phyloP scores from a whole-genome alignment of 2,329 filamentous ascomycete genomes.

The Sarocladium brachiariae region DNA sequence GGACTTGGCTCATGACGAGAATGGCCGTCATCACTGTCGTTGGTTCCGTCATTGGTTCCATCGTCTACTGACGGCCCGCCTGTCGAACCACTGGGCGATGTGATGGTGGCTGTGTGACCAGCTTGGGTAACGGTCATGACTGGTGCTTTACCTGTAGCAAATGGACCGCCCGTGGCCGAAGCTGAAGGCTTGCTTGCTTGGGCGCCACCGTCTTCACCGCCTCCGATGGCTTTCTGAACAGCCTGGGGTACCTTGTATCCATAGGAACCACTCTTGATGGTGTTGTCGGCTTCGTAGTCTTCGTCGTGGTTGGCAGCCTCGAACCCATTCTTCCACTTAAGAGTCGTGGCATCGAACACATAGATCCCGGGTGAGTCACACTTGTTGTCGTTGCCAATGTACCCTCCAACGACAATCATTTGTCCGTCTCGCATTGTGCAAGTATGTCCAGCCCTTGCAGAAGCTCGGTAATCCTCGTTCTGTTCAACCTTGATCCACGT shows the following conservation, averaged over 20 bases:
- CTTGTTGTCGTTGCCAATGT: slow-evolving; percentile 38
- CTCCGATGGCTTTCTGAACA: slow-evolving; percentile 44
- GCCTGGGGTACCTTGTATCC: slow-evolving; percentile 47
- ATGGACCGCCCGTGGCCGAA: slow-evolving; percentile 58
- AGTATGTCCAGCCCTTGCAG: slow-evolving; percentile 36
- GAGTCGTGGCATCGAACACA: slow-evolving; percentile 61
- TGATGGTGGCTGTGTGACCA: slow-evolving; percentile 40
- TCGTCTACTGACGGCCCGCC: slow-evolving; percentile 21
- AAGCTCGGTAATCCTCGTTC: slow-evolving; percentile 46
- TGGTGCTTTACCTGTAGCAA: slow-evolving; percentile 61
- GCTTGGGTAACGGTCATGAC: slow-evolving; percentile 59
- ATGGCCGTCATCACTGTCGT: slow-evolving; percentile 19
- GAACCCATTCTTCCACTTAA: slow-evolving; percentile 53
- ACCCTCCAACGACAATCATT: slow-evolving; percentile 58
- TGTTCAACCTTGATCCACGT: slow-evolving; percentile 53
- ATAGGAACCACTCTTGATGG: slow-evolving; percentile 36
- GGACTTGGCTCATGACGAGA: slow-evolving; percentile 13
- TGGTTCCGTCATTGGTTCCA: slow-evolving; percentile 26
- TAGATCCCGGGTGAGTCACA: slow-evolving; percentile 57
- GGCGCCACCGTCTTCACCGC: slow-evolving; percentile 43
- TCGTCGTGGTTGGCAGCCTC: slow-evolving; percentile 52
- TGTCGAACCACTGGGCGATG: slow-evolving; percentile 10
- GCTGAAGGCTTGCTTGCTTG: slow-evolving; percentile 41
- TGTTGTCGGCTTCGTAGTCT: slow-evolving; percentile 44
- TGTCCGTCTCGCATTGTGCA: slow-evolving; percentile 53